These are phyloP conservation scores for Thuja plicata DNA, from an alignment of 83 land plant genomes.

Conservation along the genomic window DNA sequence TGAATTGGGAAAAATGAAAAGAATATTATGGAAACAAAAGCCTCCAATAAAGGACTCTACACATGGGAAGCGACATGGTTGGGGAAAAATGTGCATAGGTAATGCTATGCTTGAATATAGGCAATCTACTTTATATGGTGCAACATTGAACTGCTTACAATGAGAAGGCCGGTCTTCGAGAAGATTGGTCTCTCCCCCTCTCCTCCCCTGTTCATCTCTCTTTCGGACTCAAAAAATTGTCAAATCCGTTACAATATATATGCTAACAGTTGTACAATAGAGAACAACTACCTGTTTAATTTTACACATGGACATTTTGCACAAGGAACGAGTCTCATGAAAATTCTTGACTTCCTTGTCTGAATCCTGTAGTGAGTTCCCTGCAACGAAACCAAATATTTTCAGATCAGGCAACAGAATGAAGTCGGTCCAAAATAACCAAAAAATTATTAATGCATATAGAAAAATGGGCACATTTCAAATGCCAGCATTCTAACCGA, in stretches of 20 bases:
- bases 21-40: background rate
- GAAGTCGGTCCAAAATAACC: background rate
- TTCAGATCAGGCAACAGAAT: constrained; percentile 3
- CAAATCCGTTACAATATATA: background rate
- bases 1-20: background rate
- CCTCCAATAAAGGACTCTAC: background rate
- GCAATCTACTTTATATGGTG: background rate
- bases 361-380: constrained; percentile 10
- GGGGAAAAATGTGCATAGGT: background rate
- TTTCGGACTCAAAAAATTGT: background rate
- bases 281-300: constrained; percentile 8
- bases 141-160: background rate
- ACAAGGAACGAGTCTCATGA: constrained; percentile 15
- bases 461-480: background rate
- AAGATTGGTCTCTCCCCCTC: background rate
- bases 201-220: background rate
- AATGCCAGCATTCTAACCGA: background rate
- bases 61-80: background rate
- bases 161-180: background rate
- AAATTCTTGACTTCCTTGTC: constrained; percentile 1
- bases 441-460: background rate
- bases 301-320: constrained; percentile 21
- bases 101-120: background rate
- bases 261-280: constrained; percentile 4
- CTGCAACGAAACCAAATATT: constrained; percentile 1